A percentile compares a stretch with the other conserved stretches of the same genome.
phyloP scores from a whole-genome alignment of 805 yeast species.

The Candida cerambycidarum region DNA sequence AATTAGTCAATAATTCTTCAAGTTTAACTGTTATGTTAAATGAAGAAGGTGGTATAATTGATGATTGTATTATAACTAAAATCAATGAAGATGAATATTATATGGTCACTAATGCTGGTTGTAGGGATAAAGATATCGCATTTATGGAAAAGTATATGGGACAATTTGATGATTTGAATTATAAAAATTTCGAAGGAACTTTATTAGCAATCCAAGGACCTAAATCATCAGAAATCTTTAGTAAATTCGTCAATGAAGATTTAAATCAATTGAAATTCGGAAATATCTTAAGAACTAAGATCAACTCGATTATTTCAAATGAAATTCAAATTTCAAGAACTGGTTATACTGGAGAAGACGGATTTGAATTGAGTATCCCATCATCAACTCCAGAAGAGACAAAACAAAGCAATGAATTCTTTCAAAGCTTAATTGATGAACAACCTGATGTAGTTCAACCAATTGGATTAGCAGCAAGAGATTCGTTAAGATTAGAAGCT shows the following conservation, averaged over 20 bases:
- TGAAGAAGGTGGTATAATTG: slow-evolving; percentile 77
- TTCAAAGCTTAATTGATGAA: slow-evolving; percentile 55
- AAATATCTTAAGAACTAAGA: slow-evolving; percentile 41
- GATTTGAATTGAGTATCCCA: slow-evolving; percentile 87
- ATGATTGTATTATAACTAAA: slow-evolving; percentile 90
- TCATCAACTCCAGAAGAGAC: slow-evolving; percentile 39
- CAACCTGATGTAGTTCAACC: slow-evolving; percentile 64
- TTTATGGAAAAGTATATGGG: slow-evolving; percentile 58
- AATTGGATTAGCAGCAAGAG: slow-evolving; percentile 97
- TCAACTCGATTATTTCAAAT: slow-evolving; percentile 41
- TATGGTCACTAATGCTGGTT: slow-evolving; percentile 95
- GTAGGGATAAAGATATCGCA: slow-evolving; percentile 74
- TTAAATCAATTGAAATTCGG: slow-evolving; percentile 74
- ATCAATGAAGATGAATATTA: slow-evolving; percentile 75
- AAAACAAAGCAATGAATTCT: slow-evolving; percentile 53
- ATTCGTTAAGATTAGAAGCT: slow-evolving; percentile 91
- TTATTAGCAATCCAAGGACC: slow-evolving; percentile 95
- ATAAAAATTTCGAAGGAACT: slow-evolving; percentile 61
- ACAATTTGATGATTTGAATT: slow-evolving; percentile 37
- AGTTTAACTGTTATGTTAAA: slow-evolving; percentile 77
- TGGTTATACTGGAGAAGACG: slow-evolving; percentile 98
- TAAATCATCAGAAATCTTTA: slow-evolving; percentile 63
- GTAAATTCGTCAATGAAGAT: slow-evolving; percentile 59
- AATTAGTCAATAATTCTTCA: slow-evolving; percentile 55
- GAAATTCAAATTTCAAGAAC: slow-evolving; percentile 84